These are phyloP conservation scores for Solanum neorickii DNA, from an alignment of 257 asterid species.

Conservation along the genomic window DNA sequence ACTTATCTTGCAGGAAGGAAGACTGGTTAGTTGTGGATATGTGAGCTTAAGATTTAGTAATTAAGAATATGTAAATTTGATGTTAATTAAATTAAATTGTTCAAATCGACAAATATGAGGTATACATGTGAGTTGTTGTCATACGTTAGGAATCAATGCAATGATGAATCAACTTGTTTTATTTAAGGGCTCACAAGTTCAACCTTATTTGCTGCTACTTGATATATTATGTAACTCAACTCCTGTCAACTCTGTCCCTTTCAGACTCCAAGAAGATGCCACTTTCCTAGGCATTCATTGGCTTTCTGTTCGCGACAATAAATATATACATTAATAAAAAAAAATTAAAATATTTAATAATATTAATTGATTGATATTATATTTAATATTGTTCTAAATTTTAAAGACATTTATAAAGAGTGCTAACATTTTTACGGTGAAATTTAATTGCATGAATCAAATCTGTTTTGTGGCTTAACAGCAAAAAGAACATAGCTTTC, in stretches of 20 bases:
- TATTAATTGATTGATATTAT: not conserved
- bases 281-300: not conserved
- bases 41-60: not conserved
- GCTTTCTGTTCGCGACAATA: not conserved
- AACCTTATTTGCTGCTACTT: not conserved
- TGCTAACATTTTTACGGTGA: not conserved
- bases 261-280: not conserved
- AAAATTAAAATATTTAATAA: too few relatives aligned
- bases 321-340: too few relatives aligned
- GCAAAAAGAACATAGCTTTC: not conserved
- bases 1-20: not conserved
- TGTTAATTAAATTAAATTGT: not conserved
- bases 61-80: not conserved
- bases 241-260: not conserved
- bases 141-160: not conserved
- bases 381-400: too few relatives aligned
- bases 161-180: not conserved
- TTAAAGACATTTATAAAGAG: too few relatives aligned
- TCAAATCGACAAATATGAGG: not conserved
- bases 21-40: not conserved
- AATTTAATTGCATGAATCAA: not conserved
- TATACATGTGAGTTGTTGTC: constrained; percentile 2
- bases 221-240: not conserved
- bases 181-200: not conserved
- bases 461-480: not conserved